Base-by-base conservation (phyloP, 495 filamentous ascomycete species). In the Tetracladium setigerum region DNA sequence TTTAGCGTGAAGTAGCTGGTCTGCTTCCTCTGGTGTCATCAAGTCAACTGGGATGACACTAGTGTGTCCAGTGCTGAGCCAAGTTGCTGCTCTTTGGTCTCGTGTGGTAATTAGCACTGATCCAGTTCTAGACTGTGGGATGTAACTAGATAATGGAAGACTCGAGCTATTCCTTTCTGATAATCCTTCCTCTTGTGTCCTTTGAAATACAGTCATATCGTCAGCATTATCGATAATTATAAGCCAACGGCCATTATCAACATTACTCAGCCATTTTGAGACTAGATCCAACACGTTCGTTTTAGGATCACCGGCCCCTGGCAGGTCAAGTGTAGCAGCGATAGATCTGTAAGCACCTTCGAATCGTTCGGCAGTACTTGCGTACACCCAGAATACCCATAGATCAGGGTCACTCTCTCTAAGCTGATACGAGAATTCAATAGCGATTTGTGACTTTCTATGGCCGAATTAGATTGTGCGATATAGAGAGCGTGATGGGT, bases 371-470 rank as follows among this genome's bases (percentile, higher is more conserved):
- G 44, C 15, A 53, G 55, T 61, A 14, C 64, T 49, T 1, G 62
- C 68, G n/a, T 68, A 61, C 0, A 74, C 59, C 74, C 71, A 78
- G 49, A 76, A 72, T 17, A 77, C 51, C 36, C 59, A 64, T 0
- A 50, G 52, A 11, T 62, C 54, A 3, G 69, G 65, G n/a, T 53
- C 43, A 2, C 44, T 30, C 16, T 64, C 56, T 48, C 52, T 42
- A 8, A 60, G 37, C 31, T 52, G 59, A 58, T 71, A 73, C 7
- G 57, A 60, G 47, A 68, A 71, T 47, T 72, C 68, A 33, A 80
- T 68, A 3, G 75, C 74, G 38, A 77, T 66, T 45, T 78, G 71
- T 1, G 71, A 70, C 61, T 78, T 79, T 10, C 70, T 77, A 22
- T 9, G 14, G 10, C 7, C 1, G 18, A 17, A 15, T 54, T 46